These are phyloP conservation scores for Staphylotrichum tortipilum DNA, from an alignment of 495 filamentous ascomycete species.

Conservation along the genomic window DNA sequence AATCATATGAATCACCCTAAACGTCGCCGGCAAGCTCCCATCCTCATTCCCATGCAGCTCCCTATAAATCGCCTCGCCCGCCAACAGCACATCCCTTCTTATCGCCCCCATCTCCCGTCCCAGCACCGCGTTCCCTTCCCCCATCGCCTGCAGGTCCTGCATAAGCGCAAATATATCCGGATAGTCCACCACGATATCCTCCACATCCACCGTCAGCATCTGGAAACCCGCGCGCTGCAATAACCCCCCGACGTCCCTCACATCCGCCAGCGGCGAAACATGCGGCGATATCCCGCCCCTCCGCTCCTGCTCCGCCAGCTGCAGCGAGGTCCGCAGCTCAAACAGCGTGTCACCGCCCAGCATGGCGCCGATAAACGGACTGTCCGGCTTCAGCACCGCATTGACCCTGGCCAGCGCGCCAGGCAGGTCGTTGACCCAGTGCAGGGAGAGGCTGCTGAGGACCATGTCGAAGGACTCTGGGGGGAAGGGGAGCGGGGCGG, in stretches of 20 bases:
- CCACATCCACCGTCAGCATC: constrained; percentile 92
- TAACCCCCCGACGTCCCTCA: constrained; percentile 81
- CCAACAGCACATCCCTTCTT: constrained; percentile 73
- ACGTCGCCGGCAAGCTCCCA: constrained; percentile 77
- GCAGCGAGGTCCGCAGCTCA: constrained; percentile 88
- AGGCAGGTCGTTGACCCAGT: constrained; percentile 97
- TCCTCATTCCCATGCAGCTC: constrained; percentile 67
- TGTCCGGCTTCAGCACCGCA: constrained; percentile 76
- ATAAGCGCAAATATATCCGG: constrained; percentile 89
- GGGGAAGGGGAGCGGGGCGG: constrained; percentile 69
- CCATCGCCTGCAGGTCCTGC: constrained; percentile 90
- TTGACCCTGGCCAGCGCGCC: constrained; percentile 73
- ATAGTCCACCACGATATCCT: constrained; percentile 93
- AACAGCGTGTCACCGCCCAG: constrained; percentile 89
- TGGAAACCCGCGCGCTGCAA: constrained; percentile 83
- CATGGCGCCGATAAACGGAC: constrained; percentile 92
- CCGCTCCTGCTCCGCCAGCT: constrained; percentile 83
- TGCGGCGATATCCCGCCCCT: constrained; percentile 81
- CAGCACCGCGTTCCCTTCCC: constrained; percentile 78
- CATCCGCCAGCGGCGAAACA: constrained; percentile 84
- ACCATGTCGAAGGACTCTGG: constrained; percentile 80
- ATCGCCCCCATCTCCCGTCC: constrained; percentile 70
- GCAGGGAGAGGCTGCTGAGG: constrained; percentile 75
- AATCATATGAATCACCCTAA: constrained; percentile 91
- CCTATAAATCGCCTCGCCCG: constrained; percentile 81